Evolutionary conservation across 139 green algal genomes (phyloP).

Genomic region (Diplosphaera chodatii): DNA sequence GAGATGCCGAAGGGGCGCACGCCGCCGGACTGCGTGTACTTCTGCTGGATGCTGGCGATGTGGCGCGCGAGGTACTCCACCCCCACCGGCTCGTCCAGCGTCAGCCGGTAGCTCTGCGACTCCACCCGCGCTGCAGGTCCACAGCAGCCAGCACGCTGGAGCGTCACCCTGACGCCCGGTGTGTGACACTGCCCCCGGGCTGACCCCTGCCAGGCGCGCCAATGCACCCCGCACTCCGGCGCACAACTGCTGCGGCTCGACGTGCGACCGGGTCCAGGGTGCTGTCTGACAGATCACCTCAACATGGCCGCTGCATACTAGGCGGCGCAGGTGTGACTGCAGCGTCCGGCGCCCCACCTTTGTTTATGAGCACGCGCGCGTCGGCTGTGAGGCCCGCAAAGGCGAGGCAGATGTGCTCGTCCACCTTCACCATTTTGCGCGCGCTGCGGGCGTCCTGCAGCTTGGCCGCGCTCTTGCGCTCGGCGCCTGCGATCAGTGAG

Average conservation of each 20-base stretch:
- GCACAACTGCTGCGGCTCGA: too few species aligned
- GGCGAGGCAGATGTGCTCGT: conserved; percentile 94
- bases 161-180: too few species aligned
- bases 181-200: too few species aligned
- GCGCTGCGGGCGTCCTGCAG: conserved; percentile 91
- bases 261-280: too few species aligned
- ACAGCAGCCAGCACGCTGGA: too few species aligned
- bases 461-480: conserved; percentile 94
- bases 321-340: too few species aligned
- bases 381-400: conserved; percentile 96
- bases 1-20: conserved; percentile 97
- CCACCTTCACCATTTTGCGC: conserved; percentile 93
- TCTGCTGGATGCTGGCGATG: conserved; percentile 85
- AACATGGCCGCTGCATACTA: too few species aligned
- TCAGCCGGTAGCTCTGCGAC: conserved; percentile 78
- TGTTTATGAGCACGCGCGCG: conserved; percentile 92
- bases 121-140: conserved; percentile 82
- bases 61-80: conserved; percentile 63
- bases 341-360: background rate
- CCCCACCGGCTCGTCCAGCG: conserved; percentile 74
- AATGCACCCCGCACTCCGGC: too few species aligned
- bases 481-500: conserved; percentile 83
- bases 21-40: conserved; percentile 96
- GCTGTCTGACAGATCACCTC: too few species aligned
- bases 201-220: too few species aligned